Base-by-base conservation (phyloP, 768 basidiomycete genomes). In the Boletus sp. region DNA sequence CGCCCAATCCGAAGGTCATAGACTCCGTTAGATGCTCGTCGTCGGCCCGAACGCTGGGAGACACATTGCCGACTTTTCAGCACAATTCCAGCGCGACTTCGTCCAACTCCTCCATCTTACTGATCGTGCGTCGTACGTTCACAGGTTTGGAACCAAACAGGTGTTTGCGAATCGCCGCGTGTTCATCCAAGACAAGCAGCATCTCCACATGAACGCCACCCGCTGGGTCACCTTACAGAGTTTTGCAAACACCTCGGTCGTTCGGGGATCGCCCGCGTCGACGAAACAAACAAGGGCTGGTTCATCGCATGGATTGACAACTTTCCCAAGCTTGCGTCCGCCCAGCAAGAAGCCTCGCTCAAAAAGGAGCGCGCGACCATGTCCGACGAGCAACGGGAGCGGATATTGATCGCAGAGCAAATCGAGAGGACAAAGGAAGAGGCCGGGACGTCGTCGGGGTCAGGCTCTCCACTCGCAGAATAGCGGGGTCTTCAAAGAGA, bases 221-320 rank as follows among this genome's bases (percentile, higher is more conserved):
- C 86, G 92, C 48, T 99, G 96, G 94, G 92, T 97, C 33, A 96
- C 97, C 11, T 80, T 98, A 92, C 92, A 17, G 96, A 96, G 71
- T 99, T 98, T 63, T 79, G 83, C 62, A 94, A 96, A 72, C 85
- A 94, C 64, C 80, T 98, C 30, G 95, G 96, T 2, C 80, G 92
- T 36, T 76, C 79, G 2, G 94, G 96, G 41, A 78, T 97, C 54
- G 92, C 89, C 5, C 83, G 91, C 61, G 97, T 97, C 29, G 97
- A 98, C 68, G 96, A 98, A 77, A 98, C 94, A 44, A 97, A 98
- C 76, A 97, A 99, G 77, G 97, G 96, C 1, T 94, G 92, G 87
- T 99, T 94, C 72, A 80, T 98, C 58, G 85, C 89, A 37, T 99
- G 97, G 97, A 91, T 99, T 51, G 97, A 99, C 72, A 97, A 82